Evolutionary conservation across 2,329 filamentous ascomycete species (phyloP).

Genomic region (Colletotrichum magnum): DNA sequence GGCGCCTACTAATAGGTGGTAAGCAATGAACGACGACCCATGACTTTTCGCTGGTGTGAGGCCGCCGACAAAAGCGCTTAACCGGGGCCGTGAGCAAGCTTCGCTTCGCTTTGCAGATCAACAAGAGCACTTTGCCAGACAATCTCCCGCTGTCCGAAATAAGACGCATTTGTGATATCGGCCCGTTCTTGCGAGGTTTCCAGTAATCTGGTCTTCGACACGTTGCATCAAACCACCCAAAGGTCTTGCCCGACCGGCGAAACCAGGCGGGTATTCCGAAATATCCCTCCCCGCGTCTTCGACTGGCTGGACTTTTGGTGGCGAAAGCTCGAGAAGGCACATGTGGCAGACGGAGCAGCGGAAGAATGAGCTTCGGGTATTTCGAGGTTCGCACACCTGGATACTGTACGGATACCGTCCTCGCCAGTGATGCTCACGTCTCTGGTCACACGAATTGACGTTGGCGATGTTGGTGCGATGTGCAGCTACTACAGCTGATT

Average conservation of each 20-base stretch:
- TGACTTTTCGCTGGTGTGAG: slow-evolving; percentile 9
- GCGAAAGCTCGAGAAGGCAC: neutral
- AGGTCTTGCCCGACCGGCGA: too few species aligned
- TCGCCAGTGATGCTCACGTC: too few species aligned
- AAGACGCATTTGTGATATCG: slow-evolving; percentile 21
- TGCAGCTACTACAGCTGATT: too few species aligned
- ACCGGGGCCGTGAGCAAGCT: slow-evolving; percentile 9
- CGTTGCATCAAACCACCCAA: too few species aligned
- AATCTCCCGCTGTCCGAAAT: slow-evolving; percentile 8
- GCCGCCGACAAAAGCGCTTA: slow-evolving; percentile 12
- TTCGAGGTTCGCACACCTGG: neutral
- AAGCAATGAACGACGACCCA: slow-evolving; percentile 8
- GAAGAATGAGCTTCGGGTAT: neutral
- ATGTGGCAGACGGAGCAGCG: neutral
- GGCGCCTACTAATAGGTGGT: neutral
- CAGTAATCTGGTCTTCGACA: too few species aligned
- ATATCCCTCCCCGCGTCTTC: neutral
- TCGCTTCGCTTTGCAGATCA: neutral
- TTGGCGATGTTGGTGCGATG: too few species aligned
- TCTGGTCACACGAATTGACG: too few species aligned
- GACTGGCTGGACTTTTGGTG: neutral
- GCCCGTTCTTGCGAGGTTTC: slow-evolving; percentile 11
- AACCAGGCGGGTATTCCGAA: neutral
- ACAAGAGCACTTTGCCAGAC: neutral
- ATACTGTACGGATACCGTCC: neutral